These are phyloP conservation scores for Tympanopsis confertula DNA, from an alignment of 2,329 filamentous ascomycete species.

Conservation along the genomic window DNA sequence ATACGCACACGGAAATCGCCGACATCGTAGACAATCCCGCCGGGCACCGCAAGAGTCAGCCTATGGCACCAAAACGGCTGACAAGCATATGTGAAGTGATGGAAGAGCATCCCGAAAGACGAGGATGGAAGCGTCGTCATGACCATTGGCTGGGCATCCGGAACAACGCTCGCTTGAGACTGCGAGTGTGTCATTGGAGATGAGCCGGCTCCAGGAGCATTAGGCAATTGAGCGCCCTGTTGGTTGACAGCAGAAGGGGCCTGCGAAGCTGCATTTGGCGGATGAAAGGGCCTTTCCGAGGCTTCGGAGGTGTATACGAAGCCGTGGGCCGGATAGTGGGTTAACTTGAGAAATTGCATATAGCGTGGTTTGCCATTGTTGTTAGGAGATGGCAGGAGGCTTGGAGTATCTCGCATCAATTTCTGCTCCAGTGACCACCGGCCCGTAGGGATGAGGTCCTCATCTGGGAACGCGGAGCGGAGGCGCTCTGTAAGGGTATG, in stretches of 20 bases:
- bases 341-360: not conserved
- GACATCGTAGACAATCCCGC: constrained; percentile 24
- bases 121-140: constrained; percentile 15
- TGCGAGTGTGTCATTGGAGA: too few relatives aligned
- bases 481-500: constrained; percentile 21
- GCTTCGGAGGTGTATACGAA: not conserved
- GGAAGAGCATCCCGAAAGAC: constrained; percentile 26
- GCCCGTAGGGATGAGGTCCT: constrained; percentile 12
- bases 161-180: too few relatives aligned
- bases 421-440: constrained; percentile 27
- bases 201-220: not conserved
- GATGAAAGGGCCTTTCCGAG: too few relatives aligned
- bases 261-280: too few relatives aligned
- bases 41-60: constrained; percentile 19
- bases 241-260: not conserved
- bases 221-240: not conserved
- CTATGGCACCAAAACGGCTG: constrained; percentile 27
- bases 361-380: constrained; percentile 8
- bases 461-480: constrained; percentile 19
- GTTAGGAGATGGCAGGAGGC: constrained; percentile 19
- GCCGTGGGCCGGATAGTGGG: not conserved
- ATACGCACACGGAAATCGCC: constrained; percentile 27
- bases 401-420: constrained; percentile 26
- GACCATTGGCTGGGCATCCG: not conserved
- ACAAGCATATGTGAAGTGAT: constrained; percentile 23